Percentiles rank a stretch among this genome's conserved stretches.
phyloP scores from a whole-genome alignment of 2,329 filamentous ascomycete genomes.

The Trichoderma pleuroti region DNA sequence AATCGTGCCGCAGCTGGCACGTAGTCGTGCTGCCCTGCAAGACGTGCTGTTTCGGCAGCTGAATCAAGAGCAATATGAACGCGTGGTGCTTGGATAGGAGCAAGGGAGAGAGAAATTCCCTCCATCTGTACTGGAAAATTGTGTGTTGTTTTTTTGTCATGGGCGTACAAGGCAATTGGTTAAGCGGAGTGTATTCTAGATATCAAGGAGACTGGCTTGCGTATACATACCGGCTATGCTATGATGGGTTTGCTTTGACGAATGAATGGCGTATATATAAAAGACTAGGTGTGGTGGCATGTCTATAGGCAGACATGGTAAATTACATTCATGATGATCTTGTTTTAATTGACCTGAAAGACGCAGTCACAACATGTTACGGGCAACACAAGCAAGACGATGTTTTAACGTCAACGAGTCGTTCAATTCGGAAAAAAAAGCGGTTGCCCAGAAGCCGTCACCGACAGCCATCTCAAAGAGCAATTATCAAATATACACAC shows the following conservation, averaged over 20 bases:
- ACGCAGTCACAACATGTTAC: background rate
- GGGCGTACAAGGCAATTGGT: background rate
- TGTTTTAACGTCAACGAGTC: constrained; percentile 11
- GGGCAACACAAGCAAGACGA: background rate
- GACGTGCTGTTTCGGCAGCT: constrained; percentile 46
- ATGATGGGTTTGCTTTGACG: background rate
- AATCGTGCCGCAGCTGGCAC: constrained; percentile 47
- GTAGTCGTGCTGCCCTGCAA: constrained; percentile 48
- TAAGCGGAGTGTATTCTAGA: background rate
- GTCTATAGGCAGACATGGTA: background rate
- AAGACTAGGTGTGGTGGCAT: background rate
- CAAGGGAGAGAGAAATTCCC: background rate
- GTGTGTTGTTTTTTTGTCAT: background rate
- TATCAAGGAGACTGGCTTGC: background rate
- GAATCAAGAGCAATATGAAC: constrained; percentile 44
- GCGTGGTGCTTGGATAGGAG: constrained; percentile 42
- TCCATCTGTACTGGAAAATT: background rate
- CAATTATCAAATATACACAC: constrained; percentile 16
- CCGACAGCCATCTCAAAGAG: constrained; percentile 8
- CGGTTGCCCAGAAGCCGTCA: background rate
- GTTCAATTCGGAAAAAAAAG: constrained; percentile 3
- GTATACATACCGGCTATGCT: background rate
- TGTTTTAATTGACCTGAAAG: background rate
- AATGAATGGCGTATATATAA: background rate
- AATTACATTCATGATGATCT: background rate